Evolutionary conservation across 331 rosid species (phyloP).

Genomic region (Spiraea crenata): DNA sequence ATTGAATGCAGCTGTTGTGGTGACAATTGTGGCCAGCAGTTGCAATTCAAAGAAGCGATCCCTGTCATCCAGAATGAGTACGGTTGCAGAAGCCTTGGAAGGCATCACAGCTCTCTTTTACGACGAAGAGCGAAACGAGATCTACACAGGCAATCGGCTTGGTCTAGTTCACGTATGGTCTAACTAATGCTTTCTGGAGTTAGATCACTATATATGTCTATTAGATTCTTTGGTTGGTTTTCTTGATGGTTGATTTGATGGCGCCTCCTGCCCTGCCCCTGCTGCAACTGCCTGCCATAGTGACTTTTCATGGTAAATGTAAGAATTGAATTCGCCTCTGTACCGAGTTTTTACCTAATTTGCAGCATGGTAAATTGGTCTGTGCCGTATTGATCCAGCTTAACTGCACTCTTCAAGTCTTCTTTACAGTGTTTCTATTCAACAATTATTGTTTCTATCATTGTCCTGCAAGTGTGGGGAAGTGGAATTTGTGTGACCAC

Average conservation of each 20-base stretch:
- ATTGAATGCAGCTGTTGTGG: conserved; percentile 54
- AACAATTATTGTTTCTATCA: not conserved
- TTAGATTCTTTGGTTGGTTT: conserved; percentile 32
- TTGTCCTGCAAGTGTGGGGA: conserved; percentile 5
- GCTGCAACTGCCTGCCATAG: conserved; percentile 21
- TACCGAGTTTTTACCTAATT: not conserved
- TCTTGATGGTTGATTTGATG: conserved; percentile 37
- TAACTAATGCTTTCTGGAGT: conserved; percentile 45
- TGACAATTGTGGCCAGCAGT: conserved; percentile 38
- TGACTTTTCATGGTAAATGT: conserved; percentile 25
- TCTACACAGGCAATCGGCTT: conserved; percentile 87
- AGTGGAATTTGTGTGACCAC: conserved; percentile 18
- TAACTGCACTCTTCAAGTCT: not conserved
- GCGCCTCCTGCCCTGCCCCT: conserved; percentile 21
- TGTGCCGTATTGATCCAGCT: not conserved
- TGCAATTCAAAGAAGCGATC: conserved; percentile 57
- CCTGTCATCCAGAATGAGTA: conserved; percentile 58
- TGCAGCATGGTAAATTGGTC: not conserved
- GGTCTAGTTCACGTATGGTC: conserved; percentile 99
- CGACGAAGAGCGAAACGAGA: conserved; percentile 96
- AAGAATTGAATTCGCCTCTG: not conserved
- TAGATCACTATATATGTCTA: conserved; percentile 14
- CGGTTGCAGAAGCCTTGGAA: conserved; percentile 97
- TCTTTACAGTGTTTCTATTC: not conserved
- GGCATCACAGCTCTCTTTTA: conserved; percentile 96